Conservation (phyloP, 1,139 yeast species). For the Sugiyamaella sp. region DNA sequence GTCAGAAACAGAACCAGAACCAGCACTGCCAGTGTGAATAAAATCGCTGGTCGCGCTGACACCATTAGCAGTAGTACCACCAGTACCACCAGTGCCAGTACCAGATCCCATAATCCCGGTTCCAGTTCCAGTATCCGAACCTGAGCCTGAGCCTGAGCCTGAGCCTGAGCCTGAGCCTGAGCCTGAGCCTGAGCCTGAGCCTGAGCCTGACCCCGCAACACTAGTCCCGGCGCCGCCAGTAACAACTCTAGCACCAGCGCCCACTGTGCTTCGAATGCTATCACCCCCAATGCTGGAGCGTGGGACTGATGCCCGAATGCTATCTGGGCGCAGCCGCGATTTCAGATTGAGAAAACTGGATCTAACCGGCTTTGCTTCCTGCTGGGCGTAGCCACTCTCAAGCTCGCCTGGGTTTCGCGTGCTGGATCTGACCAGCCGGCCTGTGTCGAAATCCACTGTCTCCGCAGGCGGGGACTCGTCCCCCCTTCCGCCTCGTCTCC, state of each 20-base stretch:
- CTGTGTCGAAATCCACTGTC: conserved; percentile 10
- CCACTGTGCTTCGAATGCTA: too few relatives aligned
- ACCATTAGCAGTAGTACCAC: background rate
- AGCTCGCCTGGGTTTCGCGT: conserved; percentile 8
- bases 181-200: too few relatives aligned
- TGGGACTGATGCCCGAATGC: too few relatives aligned
- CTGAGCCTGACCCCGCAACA: too few relatives aligned
- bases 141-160: too few relatives aligned
- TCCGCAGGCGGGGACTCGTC: conserved; percentile 10
- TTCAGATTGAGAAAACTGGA: conserved; percentile 5
- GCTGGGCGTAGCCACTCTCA: conserved; percentile 1
- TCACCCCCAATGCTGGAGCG: too few relatives aligned
- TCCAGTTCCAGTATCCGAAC: too few relatives aligned
- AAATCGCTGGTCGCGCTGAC: background rate
- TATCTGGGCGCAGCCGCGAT: background rate
- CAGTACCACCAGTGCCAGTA: background rate
- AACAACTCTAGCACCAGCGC: too few relatives aligned
- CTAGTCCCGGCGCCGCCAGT: too few relatives aligned
- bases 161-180: too few relatives aligned
- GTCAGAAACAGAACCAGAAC: background rate
- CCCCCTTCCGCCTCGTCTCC: background rate
- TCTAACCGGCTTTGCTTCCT: background rate
- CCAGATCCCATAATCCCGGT: conserved; percentile 4
- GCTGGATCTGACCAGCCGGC: conserved; percentile 3
- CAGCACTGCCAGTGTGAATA: background rate